Base-by-base conservation (phyloP, 768 basidiomycete species). In the Dentipellis sp. region DNA sequence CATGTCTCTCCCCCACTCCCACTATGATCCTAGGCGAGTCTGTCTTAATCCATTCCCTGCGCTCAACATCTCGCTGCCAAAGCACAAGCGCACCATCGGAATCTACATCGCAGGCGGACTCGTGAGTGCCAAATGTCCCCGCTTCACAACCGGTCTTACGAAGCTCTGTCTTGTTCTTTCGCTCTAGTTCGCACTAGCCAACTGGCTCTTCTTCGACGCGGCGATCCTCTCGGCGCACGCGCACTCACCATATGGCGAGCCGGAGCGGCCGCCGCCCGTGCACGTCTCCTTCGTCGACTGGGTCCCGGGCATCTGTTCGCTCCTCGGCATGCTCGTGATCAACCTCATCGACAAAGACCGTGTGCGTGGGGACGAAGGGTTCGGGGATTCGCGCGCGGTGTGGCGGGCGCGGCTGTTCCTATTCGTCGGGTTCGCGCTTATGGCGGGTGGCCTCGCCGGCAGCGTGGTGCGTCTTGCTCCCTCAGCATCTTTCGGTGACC, bases 361-460 rank as follows among this genome's bases (percentile, higher is more conserved):
- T 35, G 78, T 98, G 52, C 75, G 80, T 12, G 86, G 86, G 0
- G 86, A 91, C 9, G 90, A 87, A 56, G 81, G 81, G 0, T 90
- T 86, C 64, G 88, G 89, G 3, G 89, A 93, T 64, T 76, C 90
- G 0, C 74, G 83, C 1, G 88, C 91, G 3, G 92, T 97, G 14
- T 97, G 93, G 92, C 77, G 90, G 59, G 95, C 95, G 6, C 74
- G 94, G 34, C 71, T 97, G 61, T 83, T 95, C 66, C 69, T 98
- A 59, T 99, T 99, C 70, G 79, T 97, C 57, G 95, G 95, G 1
- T 97, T 99, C 65, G 94, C 95, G 0, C 69, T 98, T 48, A 94
- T 99, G 93, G 97, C 97, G 2, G 95, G 97, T 8, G 97, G 97
- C 0, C 68, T 98, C 47, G 97, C 95, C n/a, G 97, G 95, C 51